Evolutionary conservation across 441 rosid genomes (phyloP), one percentile per base, ranked within the genome.

Genomic region (Metrosideros polymorpha): DNA sequence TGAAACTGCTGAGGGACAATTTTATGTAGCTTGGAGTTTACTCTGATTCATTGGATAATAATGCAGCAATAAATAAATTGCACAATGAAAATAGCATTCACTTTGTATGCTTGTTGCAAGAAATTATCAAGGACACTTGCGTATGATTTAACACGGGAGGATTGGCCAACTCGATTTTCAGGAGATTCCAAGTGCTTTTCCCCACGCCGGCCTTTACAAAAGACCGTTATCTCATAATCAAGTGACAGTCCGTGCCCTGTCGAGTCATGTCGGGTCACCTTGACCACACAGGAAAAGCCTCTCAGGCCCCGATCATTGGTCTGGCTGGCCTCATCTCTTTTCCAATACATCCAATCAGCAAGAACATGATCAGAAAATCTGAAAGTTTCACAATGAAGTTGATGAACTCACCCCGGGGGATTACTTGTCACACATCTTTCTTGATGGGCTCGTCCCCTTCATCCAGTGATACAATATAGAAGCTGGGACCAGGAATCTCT

Each of bases 181-280:
- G 3, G 47, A 35, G 47, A 71, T 71, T 71, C 79, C 79, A 35
- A 71, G 15, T 35, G 79, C 22, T 71, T 71, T 71, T 4, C 6
- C 12, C 8, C 47, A 22, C 9, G 13, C 3, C 27, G 0, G 14
- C 1, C 7, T 3, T 22, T 22, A 5, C 13, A 12, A 25, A 30
- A 66, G 22, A 66, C 35, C 8, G 22, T 66, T 12, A 35, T 71
- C 4, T 61, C 6, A 39, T 71, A 3, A 39, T 71, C 15, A 22
- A 7, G n/a, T 66, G 2, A 66, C 19, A 0, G 0, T 19, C 19
- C 2, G 15, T 5, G 1, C 19, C 5, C 3, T 66, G 4, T 32
- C 27, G 18, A 14, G 52, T 50, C 6, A 14, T 14, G 56, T 54
- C 2, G 7, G 22, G 8, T 66, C n/a, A 1, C 35, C 0, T 35